Evolutionary conservation across 1,284 basidiomycete species (phyloP).

Genomic region (Farysia itapuensis): DNA sequence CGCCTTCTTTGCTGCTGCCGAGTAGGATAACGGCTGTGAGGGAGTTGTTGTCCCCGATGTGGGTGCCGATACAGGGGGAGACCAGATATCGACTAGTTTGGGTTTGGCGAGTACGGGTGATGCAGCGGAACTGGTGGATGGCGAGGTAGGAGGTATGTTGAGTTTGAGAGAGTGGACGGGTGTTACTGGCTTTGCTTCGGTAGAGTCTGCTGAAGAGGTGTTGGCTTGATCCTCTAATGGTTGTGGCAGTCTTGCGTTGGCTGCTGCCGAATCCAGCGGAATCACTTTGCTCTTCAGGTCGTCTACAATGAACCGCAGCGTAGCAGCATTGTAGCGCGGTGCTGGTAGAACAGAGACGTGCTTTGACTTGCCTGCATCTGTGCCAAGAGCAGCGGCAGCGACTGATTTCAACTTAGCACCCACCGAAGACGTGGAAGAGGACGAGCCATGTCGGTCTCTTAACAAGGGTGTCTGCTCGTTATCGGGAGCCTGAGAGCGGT

Average conservation of each 20-base stretch:
- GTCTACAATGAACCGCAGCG: conserved; percentile 8
- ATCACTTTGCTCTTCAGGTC: conserved; percentile 13
- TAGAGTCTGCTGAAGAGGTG: neutral
- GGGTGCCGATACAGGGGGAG: neutral
- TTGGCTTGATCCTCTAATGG: neutral
- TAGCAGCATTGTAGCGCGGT: conserved; percentile 16
- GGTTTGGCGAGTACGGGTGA: too few relatives aligned
- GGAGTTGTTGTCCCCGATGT: neutral
- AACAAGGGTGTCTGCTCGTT: conserved; percentile 21
- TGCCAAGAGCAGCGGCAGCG: conserved; percentile 1
- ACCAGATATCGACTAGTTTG: conserved; percentile 28
- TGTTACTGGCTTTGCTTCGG: conserved; percentile 5
- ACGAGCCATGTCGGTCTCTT: conserved; percentile 1
- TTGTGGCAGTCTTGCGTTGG: neutral
- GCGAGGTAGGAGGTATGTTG: neutral
- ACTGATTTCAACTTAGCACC: too few relatives aligned
- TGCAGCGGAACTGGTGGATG: neutral
- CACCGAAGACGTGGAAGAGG: neutral
- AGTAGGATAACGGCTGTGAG: conserved; percentile 8
- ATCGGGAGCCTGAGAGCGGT: neutral
- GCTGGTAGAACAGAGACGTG: conserved; percentile 18
- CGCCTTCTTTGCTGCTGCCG: conserved; percentile 13
- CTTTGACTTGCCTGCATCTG: neutral
- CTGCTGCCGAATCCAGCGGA: conserved; percentile 2
- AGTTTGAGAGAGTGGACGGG: conserved; percentile 11